These are phyloP conservation scores for Candida succiphila DNA, from an alignment of 805 yeast species.

Conservation along the genomic window DNA sequence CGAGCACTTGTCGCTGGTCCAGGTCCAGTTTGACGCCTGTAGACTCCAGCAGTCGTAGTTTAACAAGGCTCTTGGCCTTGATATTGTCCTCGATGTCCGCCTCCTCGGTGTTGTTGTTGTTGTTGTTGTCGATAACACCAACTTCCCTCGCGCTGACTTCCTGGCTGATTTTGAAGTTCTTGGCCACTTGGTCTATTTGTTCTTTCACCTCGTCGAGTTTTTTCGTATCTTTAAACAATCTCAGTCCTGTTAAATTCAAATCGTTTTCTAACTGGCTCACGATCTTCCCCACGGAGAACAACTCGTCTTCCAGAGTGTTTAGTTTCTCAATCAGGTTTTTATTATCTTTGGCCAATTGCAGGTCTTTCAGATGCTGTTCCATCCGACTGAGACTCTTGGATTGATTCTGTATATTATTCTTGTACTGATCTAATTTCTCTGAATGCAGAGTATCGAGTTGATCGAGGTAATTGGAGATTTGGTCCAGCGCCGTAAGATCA, in stretches of 20 bases:
- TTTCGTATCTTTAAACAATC: constrained; percentile 26
- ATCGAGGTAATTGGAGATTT: not conserved
- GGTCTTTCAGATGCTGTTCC: constrained; percentile 9
- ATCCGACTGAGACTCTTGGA: not conserved
- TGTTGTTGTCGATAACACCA: not conserved
- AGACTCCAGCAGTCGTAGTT: constrained; percentile 48
- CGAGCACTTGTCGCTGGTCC: constrained; percentile 31
- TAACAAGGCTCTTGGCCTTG: constrained; percentile 29
- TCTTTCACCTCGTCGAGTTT: constrained; percentile 23
- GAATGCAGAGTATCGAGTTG: not conserved
- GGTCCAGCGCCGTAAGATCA: constrained; percentile 32
- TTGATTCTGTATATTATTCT: not conserved
- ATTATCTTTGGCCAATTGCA: constrained; percentile 19
- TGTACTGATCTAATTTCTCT: no score
- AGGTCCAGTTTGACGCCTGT: constrained; percentile 44
- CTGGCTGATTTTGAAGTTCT: not conserved
- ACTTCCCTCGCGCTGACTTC: no score
- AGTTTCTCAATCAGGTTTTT: constrained; percentile 21
- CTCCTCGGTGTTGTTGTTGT: not conserved
- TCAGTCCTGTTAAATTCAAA: constrained; percentile 28
- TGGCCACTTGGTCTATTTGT: constrained; percentile 8
- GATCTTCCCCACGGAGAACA: constrained; percentile 41
- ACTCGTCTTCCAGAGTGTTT: constrained; percentile 29
- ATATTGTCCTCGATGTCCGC: constrained; percentile 27
- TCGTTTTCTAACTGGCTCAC: constrained; percentile 39